These are phyloP conservation scores for Botrytis byssoidea DNA, from an alignment of 2,329 filamentous ascomycete genomes.

Conservation along the genomic window DNA sequence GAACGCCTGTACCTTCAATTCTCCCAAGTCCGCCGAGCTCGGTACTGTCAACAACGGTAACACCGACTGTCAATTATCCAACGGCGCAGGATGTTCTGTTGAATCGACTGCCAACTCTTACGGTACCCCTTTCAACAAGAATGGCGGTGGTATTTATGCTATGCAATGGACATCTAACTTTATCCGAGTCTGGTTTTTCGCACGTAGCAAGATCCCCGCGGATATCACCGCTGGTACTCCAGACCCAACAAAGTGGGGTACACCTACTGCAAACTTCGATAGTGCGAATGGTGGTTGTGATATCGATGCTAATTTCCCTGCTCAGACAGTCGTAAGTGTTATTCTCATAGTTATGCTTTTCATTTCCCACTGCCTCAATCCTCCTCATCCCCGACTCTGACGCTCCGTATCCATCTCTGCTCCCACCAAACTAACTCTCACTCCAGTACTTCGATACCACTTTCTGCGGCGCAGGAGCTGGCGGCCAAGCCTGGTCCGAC, in stretches of 20 bases:
- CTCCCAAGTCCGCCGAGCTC: constrained; percentile 20
- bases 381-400: no score
- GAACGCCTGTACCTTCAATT: constrained; percentile 26
- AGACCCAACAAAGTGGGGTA: constrained; percentile 65
- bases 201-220: constrained; percentile 70
- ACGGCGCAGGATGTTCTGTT: constrained; percentile 44
- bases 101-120: constrained; percentile 41
- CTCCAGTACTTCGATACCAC: constrained; percentile 64
- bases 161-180: constrained; percentile 54
- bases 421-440: background rate
- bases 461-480: constrained; percentile 87
- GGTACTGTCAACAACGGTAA: constrained; percentile 40
- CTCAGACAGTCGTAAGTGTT: constrained; percentile 64
- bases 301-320: constrained; percentile 65
- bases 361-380: background rate
- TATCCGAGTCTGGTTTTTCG: constrained; percentile 52
- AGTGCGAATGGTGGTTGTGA: constrained; percentile 57
- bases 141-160: constrained; percentile 51
- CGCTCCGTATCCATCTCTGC: no score
- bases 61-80: constrained; percentile 40
- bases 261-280: constrained; percentile 60
- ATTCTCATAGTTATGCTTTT: background rate
- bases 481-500: constrained; percentile 48
- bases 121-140: constrained; percentile 32
- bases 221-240: constrained; percentile 60